Conservation (phyloP, 2,329 filamentous ascomycete genomes). For the Ascochyta koolunga region DNA sequence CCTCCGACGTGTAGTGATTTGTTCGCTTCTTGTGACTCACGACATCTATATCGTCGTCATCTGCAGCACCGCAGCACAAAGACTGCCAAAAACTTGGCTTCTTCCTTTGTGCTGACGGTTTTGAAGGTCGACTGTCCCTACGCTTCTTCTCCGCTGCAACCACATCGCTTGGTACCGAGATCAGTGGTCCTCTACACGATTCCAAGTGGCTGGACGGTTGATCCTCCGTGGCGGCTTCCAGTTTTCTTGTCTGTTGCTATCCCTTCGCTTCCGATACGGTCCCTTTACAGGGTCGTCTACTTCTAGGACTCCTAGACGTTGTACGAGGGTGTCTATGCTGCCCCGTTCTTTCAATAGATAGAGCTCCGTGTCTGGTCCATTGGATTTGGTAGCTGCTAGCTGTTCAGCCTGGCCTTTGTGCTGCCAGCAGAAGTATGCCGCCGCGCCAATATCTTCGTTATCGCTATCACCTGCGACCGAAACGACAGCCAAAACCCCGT, state of each 20-base stretch:
- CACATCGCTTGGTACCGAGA: constrained; percentile 50
- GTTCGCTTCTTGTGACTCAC: constrained; percentile 49
- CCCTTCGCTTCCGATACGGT: constrained; percentile 42
- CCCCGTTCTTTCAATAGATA: constrained; percentile 69
- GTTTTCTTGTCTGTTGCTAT: constrained; percentile 26
- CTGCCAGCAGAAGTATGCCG: constrained; percentile 86
- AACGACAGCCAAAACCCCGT: constrained; percentile 49
- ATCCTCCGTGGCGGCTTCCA: constrained; percentile 32
- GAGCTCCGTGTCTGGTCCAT: constrained; percentile 49
- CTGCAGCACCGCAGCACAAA: constrained; percentile 50
- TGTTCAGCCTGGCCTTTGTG: constrained; percentile 82
- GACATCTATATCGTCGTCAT: constrained; percentile 52
- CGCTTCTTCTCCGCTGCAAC: constrained; percentile 37
- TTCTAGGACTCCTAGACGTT: constrained; percentile 76
- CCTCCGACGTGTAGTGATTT: constrained; percentile 19
- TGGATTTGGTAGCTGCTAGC: constrained; percentile 30
- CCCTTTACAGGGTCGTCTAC: constrained; percentile 56
- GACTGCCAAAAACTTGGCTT: constrained; percentile 50
- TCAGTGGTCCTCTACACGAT: constrained; percentile 53
- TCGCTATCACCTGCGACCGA: constrained; percentile 50
- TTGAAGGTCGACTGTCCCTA: constrained; percentile 26
- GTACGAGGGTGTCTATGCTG: constrained; percentile 86
- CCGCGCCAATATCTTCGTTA: constrained; percentile 62
- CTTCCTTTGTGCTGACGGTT: constrained; percentile 24
- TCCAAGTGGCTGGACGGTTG: constrained; percentile 52